Percentiles rank a stretch among this genome's conserved stretches.
Conservation (phyloP, 495 filamentous ascomycete genomes). For the Penicillium silybi region DNA sequence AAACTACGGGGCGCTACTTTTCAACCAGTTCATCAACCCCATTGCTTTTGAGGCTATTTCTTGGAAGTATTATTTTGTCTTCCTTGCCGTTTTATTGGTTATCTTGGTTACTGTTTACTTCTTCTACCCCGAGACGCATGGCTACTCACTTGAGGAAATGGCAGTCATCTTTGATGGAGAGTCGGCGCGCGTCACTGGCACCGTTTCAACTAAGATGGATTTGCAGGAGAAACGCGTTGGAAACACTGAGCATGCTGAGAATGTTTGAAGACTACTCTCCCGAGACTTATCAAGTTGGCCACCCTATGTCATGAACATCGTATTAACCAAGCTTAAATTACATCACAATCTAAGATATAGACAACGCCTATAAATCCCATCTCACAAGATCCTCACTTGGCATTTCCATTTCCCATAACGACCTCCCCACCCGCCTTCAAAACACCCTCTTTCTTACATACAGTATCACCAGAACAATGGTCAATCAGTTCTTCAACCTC, state of each 20-base stretch:
- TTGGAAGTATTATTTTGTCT: slow-evolving; percentile 60
- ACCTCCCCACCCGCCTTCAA: slow-evolving; percentile 46
- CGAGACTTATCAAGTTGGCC: too few species aligned
- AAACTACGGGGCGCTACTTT: slow-evolving; percentile 50
- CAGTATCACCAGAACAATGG: too few species aligned
- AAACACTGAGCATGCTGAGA: neutral
- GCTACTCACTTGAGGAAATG: slow-evolving; percentile 61
- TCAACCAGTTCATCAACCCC: slow-evolving; percentile 55
- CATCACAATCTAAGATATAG: neutral
- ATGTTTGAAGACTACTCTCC: neutral
- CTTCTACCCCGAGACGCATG: slow-evolving; percentile 62
- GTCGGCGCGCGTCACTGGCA: neutral
- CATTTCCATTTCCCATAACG: neutral
- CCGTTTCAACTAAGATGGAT: neutral
- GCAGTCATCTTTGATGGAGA: slow-evolving; percentile 14
- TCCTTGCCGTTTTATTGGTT: slow-evolving; percentile 49
- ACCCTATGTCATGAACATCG: too few species aligned
- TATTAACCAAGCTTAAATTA: too few species aligned
- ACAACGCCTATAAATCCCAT: neutral
- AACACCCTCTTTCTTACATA: slow-evolving; percentile 57
- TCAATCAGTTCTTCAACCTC: too few species aligned
- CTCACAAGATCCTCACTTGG: neutral
- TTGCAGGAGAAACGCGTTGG: neutral
- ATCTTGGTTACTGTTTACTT: slow-evolving; percentile 55
- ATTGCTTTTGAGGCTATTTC: slow-evolving; percentile 52